Evolutionary conservation across 2,329 filamentous ascomycete species (phyloP).

Genomic region (Fusarium sp.): DNA sequence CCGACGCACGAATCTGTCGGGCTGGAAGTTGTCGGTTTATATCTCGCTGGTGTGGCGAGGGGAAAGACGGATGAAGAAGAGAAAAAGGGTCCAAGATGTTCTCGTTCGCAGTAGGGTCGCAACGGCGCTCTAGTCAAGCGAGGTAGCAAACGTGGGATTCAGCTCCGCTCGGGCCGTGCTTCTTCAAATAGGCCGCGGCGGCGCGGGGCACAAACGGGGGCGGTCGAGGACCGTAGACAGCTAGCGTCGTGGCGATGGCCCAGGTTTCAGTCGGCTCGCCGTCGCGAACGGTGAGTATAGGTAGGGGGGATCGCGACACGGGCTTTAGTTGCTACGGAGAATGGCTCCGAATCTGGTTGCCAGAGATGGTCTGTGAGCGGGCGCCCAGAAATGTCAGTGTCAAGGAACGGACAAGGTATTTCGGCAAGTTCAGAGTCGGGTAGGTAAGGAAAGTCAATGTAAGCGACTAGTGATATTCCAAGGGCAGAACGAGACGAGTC

Average conservation of each 20-base stretch:
- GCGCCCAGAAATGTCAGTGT: slow-evolving; percentile 17
- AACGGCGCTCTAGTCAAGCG: slow-evolving; percentile 24
- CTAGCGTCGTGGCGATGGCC: slow-evolving; percentile 40
- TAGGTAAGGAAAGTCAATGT: not conserved
- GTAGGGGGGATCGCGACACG: slow-evolving; percentile 37
- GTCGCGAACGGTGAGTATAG: slow-evolving; percentile 45
- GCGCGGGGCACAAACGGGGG: slow-evolving; percentile 42
- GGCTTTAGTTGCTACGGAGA: slow-evolving; percentile 25
- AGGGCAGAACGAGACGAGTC: slow-evolving; percentile 33
- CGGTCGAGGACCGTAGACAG: slow-evolving; percentile 26
- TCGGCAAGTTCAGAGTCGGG: not conserved
- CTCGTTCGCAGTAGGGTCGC: slow-evolving; percentile 16
- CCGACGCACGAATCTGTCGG: slow-evolving; percentile 7
- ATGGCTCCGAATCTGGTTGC: slow-evolving; percentile 12
- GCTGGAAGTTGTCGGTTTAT: slow-evolving; percentile 22
- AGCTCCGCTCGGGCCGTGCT: slow-evolving; percentile 44
- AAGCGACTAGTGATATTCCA: slow-evolving; percentile 4
- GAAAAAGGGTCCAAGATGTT: slow-evolving; percentile 27
- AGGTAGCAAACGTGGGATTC: slow-evolving; percentile 35
- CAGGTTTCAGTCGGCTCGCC: slow-evolving; percentile 46
- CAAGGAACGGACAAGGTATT: slow-evolving; percentile 12
- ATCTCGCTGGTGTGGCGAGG: slow-evolving; percentile 11
- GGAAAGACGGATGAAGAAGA: slow-evolving; percentile 10
- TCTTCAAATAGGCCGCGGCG: slow-evolving; percentile 40
- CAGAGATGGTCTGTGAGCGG: slow-evolving; percentile 19